Percentiles rank a stretch among this genome's conserved stretches.
These are phyloP conservation scores for peach (Prunus persica) DNA, from an alignment of 306 rosid species.

Conservation along the genomic window Prunus_persica_NCBIv2 NC_034013.1:10131501-10132000, in stretches of 20 bases:
- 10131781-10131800: slow-evolving; percentile 67
- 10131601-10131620: slow-evolving; percentile 49
- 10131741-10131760: slow-evolving; percentile 64
- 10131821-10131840: slow-evolving; percentile 54
- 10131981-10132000: slow-evolving; percentile 53
- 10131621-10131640: slow-evolving; percentile 54
- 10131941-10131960: slow-evolving; percentile 57
- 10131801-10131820: slow-evolving; percentile 65
- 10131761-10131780: slow-evolving; percentile 64
- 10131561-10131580: slow-evolving; percentile 54
- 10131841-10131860: slow-evolving; percentile 52
- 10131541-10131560: slow-evolving; percentile 49
- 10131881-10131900: slow-evolving; percentile 48
- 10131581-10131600: slow-evolving; percentile 77
- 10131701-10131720: slow-evolving; percentile 63
- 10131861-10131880: slow-evolving; percentile 41
- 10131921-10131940: slow-evolving; percentile 46
- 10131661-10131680: slow-evolving; percentile 77
- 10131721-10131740: slow-evolving; percentile 44
- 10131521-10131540: slow-evolving; percentile 59
- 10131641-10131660: slow-evolving; percentile 72
- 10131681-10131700: slow-evolving; percentile 73
- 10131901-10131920: slow-evolving; percentile 74
- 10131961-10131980: slow-evolving; percentile 59
- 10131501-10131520: slow-evolving; percentile 44